Conservation (phyloP, 139 green algal species). For the Closterium sp. region DNA sequence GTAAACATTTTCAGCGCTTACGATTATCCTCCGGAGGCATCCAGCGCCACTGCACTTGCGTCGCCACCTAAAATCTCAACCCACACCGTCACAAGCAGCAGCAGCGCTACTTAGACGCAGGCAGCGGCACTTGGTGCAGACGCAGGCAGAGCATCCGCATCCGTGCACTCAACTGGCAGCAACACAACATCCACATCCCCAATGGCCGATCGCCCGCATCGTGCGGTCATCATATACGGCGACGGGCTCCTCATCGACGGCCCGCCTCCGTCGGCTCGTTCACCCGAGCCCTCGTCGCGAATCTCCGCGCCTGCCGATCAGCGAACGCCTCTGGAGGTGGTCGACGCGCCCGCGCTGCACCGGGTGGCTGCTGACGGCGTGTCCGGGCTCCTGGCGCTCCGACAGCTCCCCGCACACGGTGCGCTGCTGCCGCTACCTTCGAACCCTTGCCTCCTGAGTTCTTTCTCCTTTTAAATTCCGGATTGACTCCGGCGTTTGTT, state of each 20-base stretch:
- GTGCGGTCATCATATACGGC: slow-evolving; percentile 23
- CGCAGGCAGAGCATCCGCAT: no score
- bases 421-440: not conserved
- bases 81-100: no score
- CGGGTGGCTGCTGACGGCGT: not conserved
- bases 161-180: not conserved
- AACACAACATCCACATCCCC: not conserved
- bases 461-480: no score
- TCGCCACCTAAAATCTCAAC: no score
- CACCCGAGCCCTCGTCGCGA: not conserved
- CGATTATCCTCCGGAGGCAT: no score
- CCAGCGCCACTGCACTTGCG: no score
- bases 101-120: no score
- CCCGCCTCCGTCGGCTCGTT: not conserved
- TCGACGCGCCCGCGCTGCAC: slow-evolving; percentile 6
- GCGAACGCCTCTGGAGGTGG: not conserved
- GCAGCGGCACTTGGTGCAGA: no score
- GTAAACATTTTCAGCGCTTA: no score
- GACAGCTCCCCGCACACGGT: slow-evolving; percentile 5
- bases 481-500: no score
- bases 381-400: slow-evolving; percentile 18
- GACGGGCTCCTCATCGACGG: slow-evolving; percentile 23
- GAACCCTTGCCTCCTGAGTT: no score
- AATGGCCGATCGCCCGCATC: slow-evolving; percentile 32
- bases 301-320: not conserved